These are phyloP conservation scores for Heterobasidion occidentale DNA, from an alignment of 1,284 basidiomycete species.

Conservation along the genomic window DNA sequence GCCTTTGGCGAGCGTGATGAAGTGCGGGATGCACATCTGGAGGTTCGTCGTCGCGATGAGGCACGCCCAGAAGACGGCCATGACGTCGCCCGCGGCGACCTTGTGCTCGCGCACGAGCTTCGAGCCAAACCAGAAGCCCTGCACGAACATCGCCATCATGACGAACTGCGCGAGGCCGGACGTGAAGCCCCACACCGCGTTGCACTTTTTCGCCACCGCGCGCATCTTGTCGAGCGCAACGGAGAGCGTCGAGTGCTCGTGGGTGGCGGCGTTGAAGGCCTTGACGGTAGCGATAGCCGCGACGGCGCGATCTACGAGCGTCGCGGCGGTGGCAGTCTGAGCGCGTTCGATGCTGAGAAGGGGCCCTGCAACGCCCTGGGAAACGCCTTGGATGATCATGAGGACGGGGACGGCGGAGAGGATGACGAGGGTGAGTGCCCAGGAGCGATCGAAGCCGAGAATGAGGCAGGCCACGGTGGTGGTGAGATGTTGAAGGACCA, in stretches of 20 bases:
- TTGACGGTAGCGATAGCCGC: conserved; percentile 88
- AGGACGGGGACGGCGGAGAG: conserved; percentile 86
- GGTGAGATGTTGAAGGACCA: conserved; percentile 73
- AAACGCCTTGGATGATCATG: conserved; percentile 66
- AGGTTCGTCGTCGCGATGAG: conserved; percentile 83
- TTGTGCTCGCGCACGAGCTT: conserved; percentile 75
- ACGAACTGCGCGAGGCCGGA: conserved; percentile 69
- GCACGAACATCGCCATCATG: conserved; percentile 89
- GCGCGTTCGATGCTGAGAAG: conserved; percentile 63
- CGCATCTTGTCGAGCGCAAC: conserved; percentile 40
- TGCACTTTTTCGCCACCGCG: conserved; percentile 44
- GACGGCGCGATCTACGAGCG: conserved; percentile 74
- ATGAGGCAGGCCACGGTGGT: conserved; percentile 76
- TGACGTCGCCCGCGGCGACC: conserved; percentile 70
- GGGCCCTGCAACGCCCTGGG: conserved; percentile 64
- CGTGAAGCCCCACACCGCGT: conserved; percentile 72
- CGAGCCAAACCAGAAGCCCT: conserved; percentile 94
- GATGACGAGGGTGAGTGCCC: conserved; percentile 85
- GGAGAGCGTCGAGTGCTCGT: conserved; percentile 49
- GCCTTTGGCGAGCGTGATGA: conserved; percentile 77
- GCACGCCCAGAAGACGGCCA: conserved; percentile 96
- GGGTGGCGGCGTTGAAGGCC: conserved; percentile 80
- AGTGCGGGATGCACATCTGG: conserved; percentile 78
- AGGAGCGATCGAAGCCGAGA: conserved; percentile 78
- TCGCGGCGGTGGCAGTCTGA: conserved; percentile 64